phyloP scores from a whole-genome alignment of 345 rosid genomes.

The Linum usitatissimum region DNA sequence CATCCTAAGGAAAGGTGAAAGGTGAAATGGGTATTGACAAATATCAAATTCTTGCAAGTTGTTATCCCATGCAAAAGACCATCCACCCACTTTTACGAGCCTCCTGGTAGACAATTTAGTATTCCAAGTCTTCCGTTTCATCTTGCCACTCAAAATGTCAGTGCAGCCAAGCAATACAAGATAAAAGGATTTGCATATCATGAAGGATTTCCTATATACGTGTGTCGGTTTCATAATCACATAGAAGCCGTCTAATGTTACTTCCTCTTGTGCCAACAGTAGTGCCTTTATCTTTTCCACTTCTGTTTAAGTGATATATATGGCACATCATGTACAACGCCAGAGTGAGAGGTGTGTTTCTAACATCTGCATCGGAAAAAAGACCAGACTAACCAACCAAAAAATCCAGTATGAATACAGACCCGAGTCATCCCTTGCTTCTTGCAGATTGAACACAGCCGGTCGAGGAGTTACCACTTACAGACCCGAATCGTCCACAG shows the following conservation, averaged over 20 bases:
- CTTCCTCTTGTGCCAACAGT: no score
- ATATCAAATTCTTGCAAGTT: no score
- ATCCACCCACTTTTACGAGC: constrained; percentile 34
- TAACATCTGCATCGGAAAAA: constrained; percentile 1
- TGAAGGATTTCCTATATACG: constrained; percentile 22
- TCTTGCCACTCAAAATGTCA: constrained; percentile 1
- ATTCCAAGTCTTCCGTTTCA: constrained; percentile 24
- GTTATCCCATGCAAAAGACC: constrained; percentile 35
- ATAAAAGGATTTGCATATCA: constrained; percentile 22
- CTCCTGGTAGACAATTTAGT: constrained; percentile 13
- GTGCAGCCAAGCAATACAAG: not conserved
- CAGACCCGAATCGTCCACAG: no score
- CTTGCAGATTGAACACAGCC: no score
- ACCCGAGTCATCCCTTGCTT: no score
- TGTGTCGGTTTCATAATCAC: constrained; percentile 38
- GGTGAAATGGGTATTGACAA: no score
- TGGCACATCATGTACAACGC: not conserved
- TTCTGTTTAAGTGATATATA: constrained; percentile 23
- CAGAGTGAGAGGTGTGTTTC: no score
- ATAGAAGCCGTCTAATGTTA: constrained; percentile 24
- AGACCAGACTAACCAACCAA: not conserved
- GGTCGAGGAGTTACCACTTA: no score
- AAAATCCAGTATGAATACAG: no score
- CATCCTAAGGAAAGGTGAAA: no score
- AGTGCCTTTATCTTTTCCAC: no score